phyloP scores from a whole-genome alignment of 2,329 filamentous ascomycete species.

The Teratosphaeria pseudoeucalypti region DNA sequence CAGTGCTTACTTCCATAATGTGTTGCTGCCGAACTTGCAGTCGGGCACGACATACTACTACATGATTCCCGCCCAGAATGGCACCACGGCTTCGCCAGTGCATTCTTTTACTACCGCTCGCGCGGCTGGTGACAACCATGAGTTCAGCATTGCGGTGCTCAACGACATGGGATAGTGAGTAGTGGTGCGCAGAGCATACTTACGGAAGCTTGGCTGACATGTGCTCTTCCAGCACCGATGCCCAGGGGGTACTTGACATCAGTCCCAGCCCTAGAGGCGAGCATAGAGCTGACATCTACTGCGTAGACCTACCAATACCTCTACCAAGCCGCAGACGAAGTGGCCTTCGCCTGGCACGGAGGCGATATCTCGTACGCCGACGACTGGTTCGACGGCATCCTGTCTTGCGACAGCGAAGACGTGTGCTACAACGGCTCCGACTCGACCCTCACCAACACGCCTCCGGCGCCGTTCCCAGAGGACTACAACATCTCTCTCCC shows the following conservation, averaged over 20 bases:
- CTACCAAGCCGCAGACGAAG: slow-evolving; percentile 30
- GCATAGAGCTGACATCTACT: background rate
- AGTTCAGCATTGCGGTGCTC: slow-evolving; percentile 38
- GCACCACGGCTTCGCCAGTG: slow-evolving; percentile 38
- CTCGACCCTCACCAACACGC: slow-evolving; percentile 30
- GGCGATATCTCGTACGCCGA: slow-evolving; percentile 44
- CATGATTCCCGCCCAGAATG: slow-evolving; percentile 39
- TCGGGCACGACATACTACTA: slow-evolving; percentile 43
- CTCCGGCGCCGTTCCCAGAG: slow-evolving; percentile 22
- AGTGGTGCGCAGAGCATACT: background rate
- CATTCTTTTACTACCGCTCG: slow-evolving; percentile 39
- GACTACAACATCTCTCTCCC: slow-evolving; percentile 36
- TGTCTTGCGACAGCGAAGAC: slow-evolving; percentile 34
- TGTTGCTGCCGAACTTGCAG: slow-evolving; percentile 33
- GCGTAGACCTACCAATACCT: slow-evolving; percentile 34
- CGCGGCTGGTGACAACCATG: slow-evolving; percentile 31
- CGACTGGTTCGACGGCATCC: slow-evolving; percentile 42
- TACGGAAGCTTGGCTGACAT: background rate
- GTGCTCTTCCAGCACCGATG: slow-evolving; percentile 31
- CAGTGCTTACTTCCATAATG: slow-evolving; percentile 38
- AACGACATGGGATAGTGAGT: slow-evolving; percentile 43
- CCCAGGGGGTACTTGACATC: slow-evolving; percentile 24
- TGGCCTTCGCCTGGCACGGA: slow-evolving; percentile 44
- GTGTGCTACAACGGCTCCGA: slow-evolving; percentile 44
- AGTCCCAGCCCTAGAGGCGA: background rate